Conservation (phyloP, 2,329 filamentous ascomycete genomes). For the Didymella segeticola region DNA sequence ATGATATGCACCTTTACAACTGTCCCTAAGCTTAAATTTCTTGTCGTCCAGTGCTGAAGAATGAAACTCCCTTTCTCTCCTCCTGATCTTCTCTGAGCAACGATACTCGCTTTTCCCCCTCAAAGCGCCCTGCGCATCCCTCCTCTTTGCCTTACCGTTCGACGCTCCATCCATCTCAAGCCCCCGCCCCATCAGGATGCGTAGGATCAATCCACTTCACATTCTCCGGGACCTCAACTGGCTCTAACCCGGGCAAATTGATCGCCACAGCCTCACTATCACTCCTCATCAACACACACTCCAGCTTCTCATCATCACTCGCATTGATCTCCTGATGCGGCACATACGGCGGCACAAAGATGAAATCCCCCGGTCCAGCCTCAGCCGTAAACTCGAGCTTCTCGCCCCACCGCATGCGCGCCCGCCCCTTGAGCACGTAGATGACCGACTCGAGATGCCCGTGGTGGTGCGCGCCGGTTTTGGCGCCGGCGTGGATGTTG, state of each 20-base stretch:
- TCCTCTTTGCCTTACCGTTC: no score
- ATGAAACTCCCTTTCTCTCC: no score
- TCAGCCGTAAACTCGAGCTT: conserved; percentile 14
- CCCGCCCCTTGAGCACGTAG: conserved; percentile 15
- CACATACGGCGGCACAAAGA: conserved; percentile 19
- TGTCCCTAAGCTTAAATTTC: no score
- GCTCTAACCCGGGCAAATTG: conserved; percentile 8
- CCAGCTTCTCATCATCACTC: conserved; percentile 15
- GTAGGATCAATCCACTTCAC: conserved; percentile 19
- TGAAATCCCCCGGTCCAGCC: conserved; percentile 16
- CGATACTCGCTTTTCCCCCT: no score
- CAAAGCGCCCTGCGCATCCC: no score
- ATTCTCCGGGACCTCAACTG: conserved; percentile 5
- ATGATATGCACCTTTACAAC: conserved; percentile 1
- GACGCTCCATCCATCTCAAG: no score
- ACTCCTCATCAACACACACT: conserved; percentile 19
- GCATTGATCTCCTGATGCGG: conserved; percentile 22
- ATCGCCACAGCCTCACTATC: conserved; percentile 17
- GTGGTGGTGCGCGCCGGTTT: conserved; percentile 17
- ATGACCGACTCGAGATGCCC: conserved; percentile 13
- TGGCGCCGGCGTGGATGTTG: conserved; percentile 18
- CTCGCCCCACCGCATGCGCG: conserved; percentile 20
- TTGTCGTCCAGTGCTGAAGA: no score
- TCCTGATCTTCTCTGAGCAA: no score
- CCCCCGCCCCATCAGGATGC: conserved; percentile 15